phyloP scores from a whole-genome alignment of 345 rosid species.

The Gossypium arboreum region DNA sequence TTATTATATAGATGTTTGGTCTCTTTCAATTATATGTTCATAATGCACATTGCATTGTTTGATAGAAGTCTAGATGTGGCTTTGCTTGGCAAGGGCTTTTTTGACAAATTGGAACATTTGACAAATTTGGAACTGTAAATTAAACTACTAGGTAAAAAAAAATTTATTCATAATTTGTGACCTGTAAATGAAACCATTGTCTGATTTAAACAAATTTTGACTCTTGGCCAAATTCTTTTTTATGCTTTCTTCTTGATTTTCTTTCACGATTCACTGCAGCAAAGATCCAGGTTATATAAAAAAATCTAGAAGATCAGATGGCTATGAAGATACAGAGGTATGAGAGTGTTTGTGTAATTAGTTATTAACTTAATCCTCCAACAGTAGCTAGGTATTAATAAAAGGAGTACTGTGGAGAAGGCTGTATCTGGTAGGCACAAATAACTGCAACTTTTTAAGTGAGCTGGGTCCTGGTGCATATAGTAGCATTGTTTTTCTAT shows the following conservation, averaged over 20 bases:
- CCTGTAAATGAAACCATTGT: neutral
- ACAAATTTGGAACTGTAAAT: neutral
- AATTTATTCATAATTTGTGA: neutral
- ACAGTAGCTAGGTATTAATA: neutral
- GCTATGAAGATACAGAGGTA: constrained; percentile 50
- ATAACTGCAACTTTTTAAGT: neutral
- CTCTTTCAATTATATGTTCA: neutral
- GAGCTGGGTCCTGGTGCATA: constrained; percentile 8
- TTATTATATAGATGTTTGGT: neutral
- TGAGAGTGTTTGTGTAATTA: neutral
- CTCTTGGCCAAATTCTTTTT: no score
- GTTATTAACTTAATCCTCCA: neutral
- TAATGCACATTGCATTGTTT: neutral
- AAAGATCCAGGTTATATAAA: constrained; percentile 83
- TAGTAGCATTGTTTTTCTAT: neutral
- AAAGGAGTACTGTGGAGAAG: neutral
- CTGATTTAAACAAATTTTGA: constrained; percentile 4
- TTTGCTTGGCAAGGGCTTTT: neutral
- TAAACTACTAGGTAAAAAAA: neutral
- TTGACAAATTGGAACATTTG: neutral
- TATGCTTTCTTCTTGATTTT: neutral
- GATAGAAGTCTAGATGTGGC: neutral
- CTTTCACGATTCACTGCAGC: constrained; percentile 42
- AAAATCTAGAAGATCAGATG: constrained; percentile 42
- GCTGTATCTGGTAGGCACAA: neutral